Base-by-base conservation (phyloP, 192 early-diverging fungal genomes). In the Pilobolus umbonatus region DNA sequence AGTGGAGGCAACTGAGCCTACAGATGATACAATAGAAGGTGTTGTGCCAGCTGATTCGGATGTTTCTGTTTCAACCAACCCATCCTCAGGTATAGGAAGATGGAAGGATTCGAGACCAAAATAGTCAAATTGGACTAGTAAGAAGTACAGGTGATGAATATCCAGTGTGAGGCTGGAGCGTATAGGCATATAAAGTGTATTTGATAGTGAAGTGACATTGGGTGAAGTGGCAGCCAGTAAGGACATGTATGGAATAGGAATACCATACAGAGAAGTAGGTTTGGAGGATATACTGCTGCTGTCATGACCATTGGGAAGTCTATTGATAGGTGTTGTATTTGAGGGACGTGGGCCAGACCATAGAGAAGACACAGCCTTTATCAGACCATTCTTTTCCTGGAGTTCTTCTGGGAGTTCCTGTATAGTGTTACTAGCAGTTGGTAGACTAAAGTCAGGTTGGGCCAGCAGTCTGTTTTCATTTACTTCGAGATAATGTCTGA, bases 401-500 rank as follows among this genome's bases (percentile, higher is more conserved):
- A 47, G 57, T 44, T 60, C 58, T 39, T 60, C 50, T 42, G 19
- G 28, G 24, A 38, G 34, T 54, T 54, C 52, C 38, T 54, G 34
- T 24, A 54, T 54, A 12, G 38, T 54, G 17, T 19, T 14, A 11
- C 25, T 22, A 6, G 25, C 25, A 12, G 26, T 36, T 45, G 39
- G 50, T 29, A 36, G 30, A 12, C 50, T 39, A 25, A 40, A 26
- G 14, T 31, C 11, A 25, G 45, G 25, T 42, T 26, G 39, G 12
- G 39, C 19, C 4, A 70, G 50, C n/a, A 82, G 61, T n/a, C 67
- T 59, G 26, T 66, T 54, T 47, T 79, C 73, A 57, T 82, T 82
- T 5, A 73, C 52, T 43, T 76, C 77, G 21, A 82, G 51, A 44
- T 79, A 79, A 31, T 82, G 80, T 24, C 75, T 65, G 11, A 82